Conservation (phyloP, 345 rosid species). For the Moricandia moricandioides region DNA sequence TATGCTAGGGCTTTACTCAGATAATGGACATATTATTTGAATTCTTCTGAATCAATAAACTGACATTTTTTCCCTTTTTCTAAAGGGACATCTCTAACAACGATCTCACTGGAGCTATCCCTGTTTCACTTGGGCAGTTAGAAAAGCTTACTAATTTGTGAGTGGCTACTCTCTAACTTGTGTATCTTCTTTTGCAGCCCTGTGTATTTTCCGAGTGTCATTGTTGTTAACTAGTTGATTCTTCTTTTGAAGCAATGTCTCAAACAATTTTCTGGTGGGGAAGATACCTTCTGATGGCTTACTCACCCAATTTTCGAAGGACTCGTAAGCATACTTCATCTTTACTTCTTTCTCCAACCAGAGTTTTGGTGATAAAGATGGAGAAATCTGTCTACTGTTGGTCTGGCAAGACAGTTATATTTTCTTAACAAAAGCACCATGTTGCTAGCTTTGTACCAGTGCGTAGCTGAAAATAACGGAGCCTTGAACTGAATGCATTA, state of each 20-base stretch:
- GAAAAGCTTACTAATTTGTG: conserved; percentile 59
- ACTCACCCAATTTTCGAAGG: conserved; percentile 51
- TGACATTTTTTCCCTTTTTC: not conserved
- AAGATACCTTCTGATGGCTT: conserved; percentile 77
- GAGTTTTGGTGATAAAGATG: conserved; percentile 1
- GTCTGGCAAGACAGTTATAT: conserved; percentile 1
- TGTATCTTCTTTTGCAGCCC: not conserved
- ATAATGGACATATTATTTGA: conserved; percentile 18
- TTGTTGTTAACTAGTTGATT: conserved; percentile 34
- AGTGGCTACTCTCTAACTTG: conserved; percentile 42
- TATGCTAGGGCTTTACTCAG: conserved; percentile 9
- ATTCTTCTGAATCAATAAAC: not conserved
- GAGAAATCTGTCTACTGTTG: not conserved
- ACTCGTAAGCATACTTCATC: conserved; percentile 66
- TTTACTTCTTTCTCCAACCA: not conserved
- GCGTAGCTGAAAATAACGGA: conserved; percentile 1
- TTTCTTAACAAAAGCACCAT: not conserved
- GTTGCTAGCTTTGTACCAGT: conserved; percentile 1
- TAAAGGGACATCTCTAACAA: conserved; percentile 83
- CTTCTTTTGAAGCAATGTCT: conserved; percentile 63
- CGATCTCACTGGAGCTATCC: conserved; percentile 64
- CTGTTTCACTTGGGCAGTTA: conserved; percentile 74
- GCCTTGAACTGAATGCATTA: conserved; percentile 13
- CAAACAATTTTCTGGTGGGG: conserved; percentile 85
- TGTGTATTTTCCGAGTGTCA: conserved; percentile 2